Evolutionary conservation across 768 basidiomycete genomes (phyloP).

Genomic region (Lactarius quietus): DNA sequence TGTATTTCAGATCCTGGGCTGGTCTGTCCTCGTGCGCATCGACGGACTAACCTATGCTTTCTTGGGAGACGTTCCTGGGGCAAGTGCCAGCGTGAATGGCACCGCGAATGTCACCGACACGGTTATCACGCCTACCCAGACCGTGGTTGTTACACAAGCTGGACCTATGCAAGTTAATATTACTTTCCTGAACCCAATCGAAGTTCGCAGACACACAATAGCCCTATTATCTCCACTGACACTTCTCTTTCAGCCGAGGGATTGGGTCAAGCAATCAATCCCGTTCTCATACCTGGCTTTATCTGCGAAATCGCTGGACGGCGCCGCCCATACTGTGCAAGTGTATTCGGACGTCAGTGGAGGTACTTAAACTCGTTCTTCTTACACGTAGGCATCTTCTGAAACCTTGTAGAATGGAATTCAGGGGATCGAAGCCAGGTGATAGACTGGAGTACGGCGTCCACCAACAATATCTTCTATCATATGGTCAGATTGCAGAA

Average conservation of each 20-base stretch:
- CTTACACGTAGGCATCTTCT: background rate
- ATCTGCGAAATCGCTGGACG: slow-evolving; percentile 33
- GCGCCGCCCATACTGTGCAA: slow-evolving; percentile 35
- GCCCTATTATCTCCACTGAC: background rate
- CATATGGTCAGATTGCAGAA: slow-evolving; percentile 18
- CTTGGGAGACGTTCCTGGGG: too few species aligned
- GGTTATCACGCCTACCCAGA: slow-evolving; percentile 37
- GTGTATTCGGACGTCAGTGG: slow-evolving; percentile 41
- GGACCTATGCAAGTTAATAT: slow-evolving; percentile 37
- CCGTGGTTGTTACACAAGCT: slow-evolving; percentile 34
- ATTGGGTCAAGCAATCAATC: slow-evolving; percentile 38
- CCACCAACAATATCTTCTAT: slow-evolving; percentile 7
- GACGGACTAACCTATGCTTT: slow-evolving; percentile 25
- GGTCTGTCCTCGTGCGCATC: slow-evolving; percentile 16
- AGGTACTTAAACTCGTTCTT: slow-evolving; percentile 27
- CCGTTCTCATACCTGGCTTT: slow-evolving; percentile 40
- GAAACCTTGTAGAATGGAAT: slow-evolving; percentile 27
- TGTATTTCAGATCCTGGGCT: slow-evolving; percentile 12
- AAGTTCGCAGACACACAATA: slow-evolving; percentile 31
- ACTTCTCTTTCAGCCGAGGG: slow-evolving; percentile 30
- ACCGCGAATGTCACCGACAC: slow-evolving; percentile 26
- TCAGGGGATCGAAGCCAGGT: slow-evolving; percentile 18
- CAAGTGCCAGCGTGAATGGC: slow-evolving; percentile 6
- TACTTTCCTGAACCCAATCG: slow-evolving; percentile 40
- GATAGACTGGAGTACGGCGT: slow-evolving; percentile 10